phyloP scores from a whole-genome alignment of 768 basidiomycete genomes.

The Russula olivacea region DNA sequence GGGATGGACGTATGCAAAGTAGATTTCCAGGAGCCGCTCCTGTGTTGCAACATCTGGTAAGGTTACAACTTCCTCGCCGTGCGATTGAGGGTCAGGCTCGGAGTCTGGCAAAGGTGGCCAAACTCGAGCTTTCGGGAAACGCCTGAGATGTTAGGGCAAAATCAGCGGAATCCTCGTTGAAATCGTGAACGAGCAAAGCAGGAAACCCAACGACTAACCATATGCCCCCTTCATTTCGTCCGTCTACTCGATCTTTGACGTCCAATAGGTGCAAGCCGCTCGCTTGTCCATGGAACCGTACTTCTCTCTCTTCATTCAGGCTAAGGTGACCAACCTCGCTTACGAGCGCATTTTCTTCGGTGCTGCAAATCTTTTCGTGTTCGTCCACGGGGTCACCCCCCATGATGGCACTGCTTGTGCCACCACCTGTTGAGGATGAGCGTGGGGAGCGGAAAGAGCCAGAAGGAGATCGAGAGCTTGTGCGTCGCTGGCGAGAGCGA shows the following conservation, averaged over 20 bases:
- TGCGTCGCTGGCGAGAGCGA: slow-evolving; percentile 19
- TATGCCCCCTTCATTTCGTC: slow-evolving; percentile 68
- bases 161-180: slow-evolving; percentile 21
- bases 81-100: slow-evolving; percentile 26
- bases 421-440: slow-evolving; percentile 19
- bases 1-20: slow-evolving; percentile 79
- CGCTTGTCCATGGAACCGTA: slow-evolving; percentile 81
- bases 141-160: slow-evolving; percentile 40
- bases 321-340: slow-evolving; percentile 82
- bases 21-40: slow-evolving; percentile 65
- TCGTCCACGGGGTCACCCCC: slow-evolving; percentile 18
- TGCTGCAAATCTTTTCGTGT: slow-evolving; percentile 26
- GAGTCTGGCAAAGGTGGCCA: slow-evolving; percentile 61
- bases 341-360: slow-evolving; percentile 43
- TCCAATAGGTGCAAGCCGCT: slow-evolving; percentile 74
- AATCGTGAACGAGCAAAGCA: slow-evolving; percentile 11
- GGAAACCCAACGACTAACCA: slow-evolving; percentile 43
- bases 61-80: slow-evolving; percentile 35
- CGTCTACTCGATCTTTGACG: slow-evolving; percentile 52
- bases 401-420: neutral
- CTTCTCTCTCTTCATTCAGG: slow-evolving; percentile 80
- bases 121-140: slow-evolving; percentile 82
- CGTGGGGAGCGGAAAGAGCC: slow-evolving; percentile 15
- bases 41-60: slow-evolving; percentile 58
- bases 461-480: slow-evolving; percentile 12